Evolutionary conservation across 1,139 yeast species (phyloP).

Genomic region (Candida pseudoviswanathii): DNA sequence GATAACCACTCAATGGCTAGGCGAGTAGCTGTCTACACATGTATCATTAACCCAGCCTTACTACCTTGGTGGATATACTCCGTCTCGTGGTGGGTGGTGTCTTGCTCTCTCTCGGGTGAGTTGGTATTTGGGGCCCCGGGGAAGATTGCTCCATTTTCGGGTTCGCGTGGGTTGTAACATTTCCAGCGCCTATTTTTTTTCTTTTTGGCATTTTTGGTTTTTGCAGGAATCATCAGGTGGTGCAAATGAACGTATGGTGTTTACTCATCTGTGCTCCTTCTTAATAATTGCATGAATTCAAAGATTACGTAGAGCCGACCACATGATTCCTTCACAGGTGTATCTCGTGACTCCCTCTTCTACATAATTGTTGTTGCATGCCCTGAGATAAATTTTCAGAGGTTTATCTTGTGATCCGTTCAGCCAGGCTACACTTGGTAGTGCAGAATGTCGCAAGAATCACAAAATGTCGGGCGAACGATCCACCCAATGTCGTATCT

Average conservation of each 20-base stretch:
- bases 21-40: no score
- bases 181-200: not conserved
- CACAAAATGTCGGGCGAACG: not conserved
- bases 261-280: not conserved
- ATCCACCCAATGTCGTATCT: not conserved
- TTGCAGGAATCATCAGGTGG: conserved; percentile 5
- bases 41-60: no score
- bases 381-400: no score
- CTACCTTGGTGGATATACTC: not conserved
- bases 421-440: not conserved
- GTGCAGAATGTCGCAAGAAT: not conserved
- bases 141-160: conserved; percentile 7
- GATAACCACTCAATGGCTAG: conserved; percentile 1
- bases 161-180: conserved; percentile 1
- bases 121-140: not conserved
- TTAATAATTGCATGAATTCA: no score
- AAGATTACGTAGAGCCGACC: not conserved
- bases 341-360: not conserved
- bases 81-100: conserved; percentile 1
- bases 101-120: not conserved
- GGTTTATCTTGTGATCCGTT: no score
- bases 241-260: not conserved
- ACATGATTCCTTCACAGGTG: not conserved
- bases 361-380: no score
- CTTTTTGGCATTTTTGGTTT: not conserved